These are phyloP conservation scores for Maudiozyma serrabonitensis DNA, from an alignment of 805 yeast genomes.

Conservation along the genomic window DNA sequence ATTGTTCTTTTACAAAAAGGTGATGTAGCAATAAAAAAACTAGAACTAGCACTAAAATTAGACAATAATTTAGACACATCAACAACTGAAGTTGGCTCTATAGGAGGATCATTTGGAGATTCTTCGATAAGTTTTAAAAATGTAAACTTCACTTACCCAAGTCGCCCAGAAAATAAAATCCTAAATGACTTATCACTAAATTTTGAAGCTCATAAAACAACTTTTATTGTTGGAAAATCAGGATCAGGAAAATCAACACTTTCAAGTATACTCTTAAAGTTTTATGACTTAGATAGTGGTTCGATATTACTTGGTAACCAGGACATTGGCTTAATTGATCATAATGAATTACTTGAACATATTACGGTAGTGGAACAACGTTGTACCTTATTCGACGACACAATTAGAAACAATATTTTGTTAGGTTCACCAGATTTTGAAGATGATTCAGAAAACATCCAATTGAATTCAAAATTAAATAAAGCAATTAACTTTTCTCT, in stretches of 20 bases:
- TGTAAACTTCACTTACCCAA: slow-evolving; percentile 56
- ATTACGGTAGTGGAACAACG: slow-evolving; percentile 69
- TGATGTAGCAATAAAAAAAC: slow-evolving; percentile 49
- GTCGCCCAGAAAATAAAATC: slow-evolving; percentile 39
- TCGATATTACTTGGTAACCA: slow-evolving; percentile 46
- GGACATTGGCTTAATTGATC: slow-evolving; percentile 35
- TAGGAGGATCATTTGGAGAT: not conserved
- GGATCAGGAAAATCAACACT: slow-evolving; percentile 93
- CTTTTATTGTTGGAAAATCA: slow-evolving; percentile 74
- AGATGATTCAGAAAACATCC: slow-evolving; percentile 14
- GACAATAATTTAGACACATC: not conserved
- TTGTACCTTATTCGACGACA: slow-evolving; percentile 53
- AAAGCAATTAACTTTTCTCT: slow-evolving; percentile 46
- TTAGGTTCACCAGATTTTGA: slow-evolving; percentile 33
- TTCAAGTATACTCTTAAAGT: slow-evolving; percentile 47
- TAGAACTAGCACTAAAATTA: slow-evolving; percentile 22
- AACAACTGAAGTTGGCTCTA: not conserved
- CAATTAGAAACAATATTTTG: slow-evolving; percentile 53
- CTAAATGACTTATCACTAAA: slow-evolving; percentile 39
- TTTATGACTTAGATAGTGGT: slow-evolving; percentile 50
- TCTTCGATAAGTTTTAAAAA: slow-evolving; percentile 39
- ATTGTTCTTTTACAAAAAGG: slow-evolving; percentile 62
- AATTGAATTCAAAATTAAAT: slow-evolving; percentile 16
- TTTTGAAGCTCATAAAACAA: slow-evolving; percentile 37
- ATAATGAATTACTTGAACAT: slow-evolving; percentile 47